Percentiles rank a stretch among this genome's conserved stretches.
These are phyloP conservation scores for Cryptococcus sp. DNA, from an alignment of 1,284 basidiomycete genomes.

Conservation along the genomic window DNA sequence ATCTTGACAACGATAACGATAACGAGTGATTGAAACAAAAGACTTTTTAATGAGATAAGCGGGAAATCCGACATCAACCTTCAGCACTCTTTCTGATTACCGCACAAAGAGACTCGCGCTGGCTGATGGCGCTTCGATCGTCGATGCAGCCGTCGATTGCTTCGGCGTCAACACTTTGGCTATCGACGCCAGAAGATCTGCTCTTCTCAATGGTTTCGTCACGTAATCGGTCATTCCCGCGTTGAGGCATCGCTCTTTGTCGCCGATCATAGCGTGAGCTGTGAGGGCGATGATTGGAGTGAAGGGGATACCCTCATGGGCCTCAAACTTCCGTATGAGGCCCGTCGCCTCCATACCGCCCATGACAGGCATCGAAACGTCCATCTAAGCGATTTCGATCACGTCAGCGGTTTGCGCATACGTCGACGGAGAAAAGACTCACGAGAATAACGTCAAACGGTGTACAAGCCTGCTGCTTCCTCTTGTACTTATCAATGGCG, in stretches of 20 bases:
- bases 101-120: no score
- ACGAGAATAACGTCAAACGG: conserved; percentile 87
- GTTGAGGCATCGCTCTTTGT: conserved; percentile 86
- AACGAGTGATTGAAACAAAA: no score
- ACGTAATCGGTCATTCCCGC: conserved; percentile 66
- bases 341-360: conserved; percentile 59
- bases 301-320: conserved; percentile 66
- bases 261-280: conserved; percentile 79
- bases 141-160: not conserved
- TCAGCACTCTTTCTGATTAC: no score
- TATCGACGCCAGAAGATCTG: conserved; percentile 50
- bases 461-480: conserved; percentile 50
- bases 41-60: no score
- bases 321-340: conserved; percentile 68
- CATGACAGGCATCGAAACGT: conserved; percentile 94
- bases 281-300: conserved; percentile 96
- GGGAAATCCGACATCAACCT: no score
- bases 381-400: conserved; percentile 67
- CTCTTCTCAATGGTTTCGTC: conserved; percentile 55
- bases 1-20: no score
- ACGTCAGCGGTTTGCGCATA: not conserved
- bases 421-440: conserved; percentile 40
- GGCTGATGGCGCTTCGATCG: no score
- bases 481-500: conserved; percentile 51
- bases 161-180: conserved; percentile 45